Conservation (phyloP, 148 eudicot genomes). For the Rhododendron simsii region DNA sequence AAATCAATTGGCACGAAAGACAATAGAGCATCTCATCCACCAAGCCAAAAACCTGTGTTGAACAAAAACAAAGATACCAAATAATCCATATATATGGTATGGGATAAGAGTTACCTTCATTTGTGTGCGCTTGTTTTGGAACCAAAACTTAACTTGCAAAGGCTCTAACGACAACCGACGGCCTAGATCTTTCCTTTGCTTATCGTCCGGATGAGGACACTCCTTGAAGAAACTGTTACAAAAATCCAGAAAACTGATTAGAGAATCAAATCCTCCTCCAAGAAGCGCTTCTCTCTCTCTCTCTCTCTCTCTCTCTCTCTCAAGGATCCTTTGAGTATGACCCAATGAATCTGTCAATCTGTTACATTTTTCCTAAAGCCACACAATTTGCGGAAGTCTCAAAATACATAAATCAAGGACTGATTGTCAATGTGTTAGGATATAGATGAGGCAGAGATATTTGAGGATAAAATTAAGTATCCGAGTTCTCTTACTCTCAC, state of each 20-base stretch:
- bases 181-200: conserved; percentile 95
- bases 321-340: background rate
- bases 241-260: background rate
- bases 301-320: background rate
- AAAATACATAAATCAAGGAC: background rate
- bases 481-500: background rate
- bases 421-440: background rate
- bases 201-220: conserved; percentile 99
- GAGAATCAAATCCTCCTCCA: background rate
- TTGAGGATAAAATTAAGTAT: background rate
- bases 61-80: background rate
- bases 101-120: conserved; percentile 59
- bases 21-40: background rate
- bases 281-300: background rate
- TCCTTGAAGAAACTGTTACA: conserved; percentile 76
- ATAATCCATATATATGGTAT: too few relatives aligned
- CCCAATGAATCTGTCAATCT: background rate
- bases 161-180: conserved; percentile 74
- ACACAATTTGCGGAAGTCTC: background rate
- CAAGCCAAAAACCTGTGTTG: background rate
- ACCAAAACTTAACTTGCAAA: conserved; percentile 97
- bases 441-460: background rate
- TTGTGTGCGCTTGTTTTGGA: conserved; percentile 98
- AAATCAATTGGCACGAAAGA: background rate
- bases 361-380: background rate